These are phyloP conservation scores for Phytopythium montanum DNA, from an alignment of 352 stramenopile genomes.

Conservation along the genomic window DNA sequence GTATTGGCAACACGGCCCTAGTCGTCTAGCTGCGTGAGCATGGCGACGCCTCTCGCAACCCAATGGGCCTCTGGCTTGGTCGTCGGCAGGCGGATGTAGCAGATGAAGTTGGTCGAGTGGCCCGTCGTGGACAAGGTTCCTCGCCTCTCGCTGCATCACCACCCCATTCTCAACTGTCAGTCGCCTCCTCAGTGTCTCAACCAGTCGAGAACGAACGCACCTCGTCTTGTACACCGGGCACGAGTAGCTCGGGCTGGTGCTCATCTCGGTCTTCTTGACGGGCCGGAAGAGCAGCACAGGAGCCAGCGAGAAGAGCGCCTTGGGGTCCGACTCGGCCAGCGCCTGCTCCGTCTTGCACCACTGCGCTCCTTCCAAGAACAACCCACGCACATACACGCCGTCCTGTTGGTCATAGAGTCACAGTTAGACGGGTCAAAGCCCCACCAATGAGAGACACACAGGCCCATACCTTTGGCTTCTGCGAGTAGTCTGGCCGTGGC, in stretches of 20 bases:
- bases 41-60: constrained; percentile 91
- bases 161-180: constrained; percentile 1
- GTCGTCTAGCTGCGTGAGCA: constrained; percentile 90
- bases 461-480: constrained; percentile 53
- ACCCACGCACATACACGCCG: constrained; percentile 83
- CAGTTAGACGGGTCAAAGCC: constrained; percentile 1
- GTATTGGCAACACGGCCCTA: constrained; percentile 13
- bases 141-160: constrained; percentile 62
- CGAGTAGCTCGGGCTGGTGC: constrained; percentile 64
- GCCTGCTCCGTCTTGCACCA: constrained; percentile 74
- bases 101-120: constrained; percentile 96
- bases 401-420: constrained; percentile 28
- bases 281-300: constrained; percentile 85
- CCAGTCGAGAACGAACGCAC: constrained; percentile 14
- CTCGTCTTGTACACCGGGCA: constrained; percentile 95
- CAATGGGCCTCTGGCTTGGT: constrained; percentile 84
- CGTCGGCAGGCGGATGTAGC: constrained; percentile 88
- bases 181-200: too few species aligned
- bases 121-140: constrained; percentile 91
- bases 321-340: constrained; percentile 82
- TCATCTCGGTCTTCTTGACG: constrained; percentile 78
- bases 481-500: constrained; percentile 65
- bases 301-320: constrained; percentile 84
- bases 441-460: not conserved
- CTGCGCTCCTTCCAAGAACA: constrained; percentile 89